Conservation (phyloP, 352 stramenopile genomes). For the Phytophthora sp. region DNA sequence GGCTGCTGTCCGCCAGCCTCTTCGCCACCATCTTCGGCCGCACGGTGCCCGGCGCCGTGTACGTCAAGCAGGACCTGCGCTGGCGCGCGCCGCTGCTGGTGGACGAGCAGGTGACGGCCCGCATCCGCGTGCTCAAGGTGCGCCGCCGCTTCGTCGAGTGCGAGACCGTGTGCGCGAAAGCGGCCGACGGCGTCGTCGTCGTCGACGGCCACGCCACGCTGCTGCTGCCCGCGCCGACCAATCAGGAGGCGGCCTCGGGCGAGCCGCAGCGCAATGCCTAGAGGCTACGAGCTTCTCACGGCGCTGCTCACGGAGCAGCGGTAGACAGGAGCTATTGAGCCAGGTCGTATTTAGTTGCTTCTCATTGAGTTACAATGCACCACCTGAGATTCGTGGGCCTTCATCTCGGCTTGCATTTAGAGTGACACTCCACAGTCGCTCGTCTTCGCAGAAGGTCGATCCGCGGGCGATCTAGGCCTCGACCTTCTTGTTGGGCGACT, state of each 20-base stretch:
- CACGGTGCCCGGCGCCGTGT: conserved; percentile 73
- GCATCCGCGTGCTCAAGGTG: conserved; percentile 64
- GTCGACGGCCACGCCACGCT: conserved; percentile 76
- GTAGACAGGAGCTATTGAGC: not conserved
- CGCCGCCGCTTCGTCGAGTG: conserved; percentile 79
- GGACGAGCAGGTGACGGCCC: conserved; percentile 59
- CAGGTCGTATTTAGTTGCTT: conserved; percentile 19
- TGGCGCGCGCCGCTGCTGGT: conserved; percentile 73
- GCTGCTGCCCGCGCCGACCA: conserved; percentile 39
- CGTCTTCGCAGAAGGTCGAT: conserved; percentile 6
- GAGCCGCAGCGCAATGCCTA: not conserved
- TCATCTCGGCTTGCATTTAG: conserved; percentile 28
- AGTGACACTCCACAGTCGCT: conserved; percentile 7
- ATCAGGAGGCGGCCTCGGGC: not conserved
- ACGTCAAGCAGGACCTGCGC: conserved; percentile 74
- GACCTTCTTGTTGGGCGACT: conserved; percentile 71
- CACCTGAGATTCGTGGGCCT: conserved; percentile 13
- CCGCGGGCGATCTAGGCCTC: conserved; percentile 26
- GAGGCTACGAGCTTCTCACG: not conserved
- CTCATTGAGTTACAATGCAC: conserved; percentile 21
- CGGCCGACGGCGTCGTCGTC: conserved; percentile 49
- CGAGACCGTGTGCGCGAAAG: conserved; percentile 69
- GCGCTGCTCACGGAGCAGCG: not conserved
- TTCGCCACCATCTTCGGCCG: conserved; percentile 86
- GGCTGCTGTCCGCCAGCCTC: conserved; percentile 79